Conservation (phyloP, 2,329 filamentous ascomycete species). For the Paecilomyces sp. region DNA sequence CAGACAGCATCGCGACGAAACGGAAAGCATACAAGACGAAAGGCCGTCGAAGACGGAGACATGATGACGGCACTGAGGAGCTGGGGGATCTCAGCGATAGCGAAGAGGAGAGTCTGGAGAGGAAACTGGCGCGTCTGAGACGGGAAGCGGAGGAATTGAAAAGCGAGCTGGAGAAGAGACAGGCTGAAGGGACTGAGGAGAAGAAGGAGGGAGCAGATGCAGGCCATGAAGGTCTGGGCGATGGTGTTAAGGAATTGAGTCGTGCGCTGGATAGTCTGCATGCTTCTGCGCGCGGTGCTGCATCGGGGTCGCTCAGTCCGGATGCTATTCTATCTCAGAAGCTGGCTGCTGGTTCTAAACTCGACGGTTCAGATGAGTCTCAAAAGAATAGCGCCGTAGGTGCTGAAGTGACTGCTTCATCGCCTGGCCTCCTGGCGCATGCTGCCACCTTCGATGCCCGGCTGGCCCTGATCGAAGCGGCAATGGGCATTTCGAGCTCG, state of each 20-base stretch:
- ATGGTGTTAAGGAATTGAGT: constrained; percentile 62
- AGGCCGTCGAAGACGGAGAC: constrained; percentile 54
- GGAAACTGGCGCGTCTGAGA: constrained; percentile 73
- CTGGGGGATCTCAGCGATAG: constrained; percentile 70
- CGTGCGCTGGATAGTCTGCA: constrained; percentile 62
- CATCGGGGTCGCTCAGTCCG: constrained; percentile 19
- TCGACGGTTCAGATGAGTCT: constrained; percentile 1
- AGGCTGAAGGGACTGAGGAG: constrained; percentile 51
- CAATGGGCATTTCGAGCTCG: constrained; percentile 69
- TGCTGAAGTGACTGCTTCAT: constrained; percentile 6
- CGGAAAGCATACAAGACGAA: constrained; percentile 76
- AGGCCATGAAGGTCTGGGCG: constrained; percentile 38
- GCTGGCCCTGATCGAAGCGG: constrained; percentile 69
- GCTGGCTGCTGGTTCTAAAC: constrained; percentile 13
- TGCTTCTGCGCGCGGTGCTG: constrained; percentile 19
- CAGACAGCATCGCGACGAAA: constrained; percentile 76
- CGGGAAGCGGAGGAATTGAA: constrained; percentile 74
- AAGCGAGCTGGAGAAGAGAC: constrained; percentile 36
- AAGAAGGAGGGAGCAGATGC: constrained; percentile 38
- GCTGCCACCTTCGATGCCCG: constrained; percentile 83
- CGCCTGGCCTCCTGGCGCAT: constrained; percentile 59
- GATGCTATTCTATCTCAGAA: constrained; percentile 29
- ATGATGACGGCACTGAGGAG: constrained; percentile 46
- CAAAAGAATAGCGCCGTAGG: constrained; percentile 2
- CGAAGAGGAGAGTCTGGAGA: constrained; percentile 70